A percentile compares a stretch with the other conserved stretches of the same genome.
Evolutionary conservation across 257 asterid genomes (phyloP).

Genomic region (Solanum dulcamara): DNA sequence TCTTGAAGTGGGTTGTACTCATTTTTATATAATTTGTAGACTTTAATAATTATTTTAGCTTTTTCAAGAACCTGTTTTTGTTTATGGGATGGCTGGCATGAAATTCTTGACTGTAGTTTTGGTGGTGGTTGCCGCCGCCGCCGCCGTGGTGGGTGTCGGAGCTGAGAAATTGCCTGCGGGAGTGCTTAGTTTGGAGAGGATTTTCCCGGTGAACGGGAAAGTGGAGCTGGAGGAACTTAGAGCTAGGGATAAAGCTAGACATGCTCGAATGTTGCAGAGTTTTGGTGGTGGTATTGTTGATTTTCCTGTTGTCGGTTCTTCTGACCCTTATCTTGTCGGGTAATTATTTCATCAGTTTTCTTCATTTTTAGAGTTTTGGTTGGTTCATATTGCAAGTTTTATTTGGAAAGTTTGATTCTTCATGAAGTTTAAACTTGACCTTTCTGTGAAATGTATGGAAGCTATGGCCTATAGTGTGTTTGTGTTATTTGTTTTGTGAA

Average conservation of each 20-base stretch:
- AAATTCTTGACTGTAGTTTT: slow-evolving; percentile 12
- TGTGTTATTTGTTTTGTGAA: neutral
- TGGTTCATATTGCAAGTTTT: neutral
- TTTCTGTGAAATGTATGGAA: neutral
- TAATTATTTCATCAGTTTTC: slow-evolving; percentile 6
- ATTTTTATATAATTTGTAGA: neutral
- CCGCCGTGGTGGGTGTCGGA: slow-evolving; percentile 7
- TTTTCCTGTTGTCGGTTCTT: slow-evolving; percentile 54
- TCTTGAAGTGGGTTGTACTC: neutral
- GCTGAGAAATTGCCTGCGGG: slow-evolving; percentile 17
- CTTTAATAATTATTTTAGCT: neutral
- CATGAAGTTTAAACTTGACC: neutral
- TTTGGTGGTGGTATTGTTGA: slow-evolving; percentile 65
- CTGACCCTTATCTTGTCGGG: slow-evolving; percentile 84
- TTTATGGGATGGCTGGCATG: neutral
- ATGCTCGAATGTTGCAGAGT: slow-evolving; percentile 59
- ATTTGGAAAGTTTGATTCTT: neutral
- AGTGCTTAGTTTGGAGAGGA: slow-evolving; percentile 54
- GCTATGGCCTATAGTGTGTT: neutral
- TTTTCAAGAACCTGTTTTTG: neutral
- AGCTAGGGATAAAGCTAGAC: slow-evolving; percentile 76
- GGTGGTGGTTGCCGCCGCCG: slow-evolving; percentile 12
- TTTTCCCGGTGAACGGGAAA: slow-evolving; percentile 38
- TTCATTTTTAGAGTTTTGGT: neutral
- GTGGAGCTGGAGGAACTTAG: slow-evolving; percentile 46